Base-by-base conservation (phyloP, 2,329 filamentous ascomycete species). In the Aspergillus novoparasiticus region DNA sequence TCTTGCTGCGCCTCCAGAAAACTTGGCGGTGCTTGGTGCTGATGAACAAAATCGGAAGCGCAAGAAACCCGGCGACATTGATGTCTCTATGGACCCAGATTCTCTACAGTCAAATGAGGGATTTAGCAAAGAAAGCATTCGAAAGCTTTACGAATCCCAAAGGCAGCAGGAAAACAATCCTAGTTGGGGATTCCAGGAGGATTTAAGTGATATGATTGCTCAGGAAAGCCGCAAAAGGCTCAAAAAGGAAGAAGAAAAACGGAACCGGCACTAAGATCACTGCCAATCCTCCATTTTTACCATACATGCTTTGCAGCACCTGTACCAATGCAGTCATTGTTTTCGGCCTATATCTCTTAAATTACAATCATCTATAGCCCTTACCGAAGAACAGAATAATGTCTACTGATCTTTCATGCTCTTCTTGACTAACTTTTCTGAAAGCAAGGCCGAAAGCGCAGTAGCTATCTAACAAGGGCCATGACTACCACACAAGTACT, bases 41-140 rank as follows among this genome's bases (percentile, higher is more conserved):
- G 92, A 96, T 28, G 91, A 93, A 63, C 88, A 93, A 61, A 84
- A 77, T 59, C 83, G 92, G 72, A 95, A 96, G 81, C 87, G 93
- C 72, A 99, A 98, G 87, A 97, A 97, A 85, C 94, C 91, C 4
- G 95, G 94, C 46, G 95, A 99, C 76, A 87, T 99, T 28, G 95
- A 99, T 70, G 90, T 98, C 32, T 92, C 93, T 28, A 88, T 99
- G 66, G 93, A 98, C 72, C 87, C 92, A 6, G 94, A 98, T 74
- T 86, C 90, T 43, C 78, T 99, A 64, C 87, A 87, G 67, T 84
- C 86, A 46, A 86, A 89, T 64, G 92, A 93, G 69, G 91, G 90
- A 51, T 85, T 98, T 72, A 90, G 86, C 79, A 96, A 94, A 77
- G 94, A 97, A 30, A 91, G 94, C 70, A 78, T 99, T 72, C 87